Conservation (phyloP, 1,139 yeast genomes). For the Pichia kudriavzevii region DNA sequence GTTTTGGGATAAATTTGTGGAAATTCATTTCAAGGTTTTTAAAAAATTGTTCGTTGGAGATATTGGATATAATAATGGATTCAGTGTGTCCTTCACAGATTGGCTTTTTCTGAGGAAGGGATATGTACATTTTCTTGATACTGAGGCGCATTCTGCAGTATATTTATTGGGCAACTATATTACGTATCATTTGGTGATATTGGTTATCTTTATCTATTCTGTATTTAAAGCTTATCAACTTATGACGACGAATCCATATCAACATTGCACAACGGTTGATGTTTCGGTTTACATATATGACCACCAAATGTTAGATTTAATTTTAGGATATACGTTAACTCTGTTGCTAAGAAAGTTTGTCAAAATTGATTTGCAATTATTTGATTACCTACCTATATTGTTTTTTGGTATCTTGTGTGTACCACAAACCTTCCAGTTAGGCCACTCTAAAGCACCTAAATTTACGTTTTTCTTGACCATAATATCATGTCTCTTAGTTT, state of each 20-base stretch:
- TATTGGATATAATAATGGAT: conserved; percentile 3
- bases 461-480: conserved; percentile 29
- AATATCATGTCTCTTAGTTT: conserved; percentile 27
- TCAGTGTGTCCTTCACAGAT: conserved; percentile 22
- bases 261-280: background rate
- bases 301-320: conserved; percentile 20
- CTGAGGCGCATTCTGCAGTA: conserved; percentile 28
- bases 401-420: conserved; percentile 50
- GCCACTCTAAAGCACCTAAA: conserved; percentile 27
- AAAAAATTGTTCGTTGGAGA: conserved; percentile 9
- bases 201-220: conserved; percentile 9
- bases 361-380: conserved; percentile 51
- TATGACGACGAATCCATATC: conserved; percentile 21
- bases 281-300: conserved; percentile 10
- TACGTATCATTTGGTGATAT: conserved; percentile 35
- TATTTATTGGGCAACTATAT: conserved; percentile 54
- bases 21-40: conserved; percentile 22
- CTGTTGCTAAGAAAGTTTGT: conserved; percentile 45
- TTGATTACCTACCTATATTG: conserved; percentile 54
- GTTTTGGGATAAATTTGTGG: conserved; percentile 38
- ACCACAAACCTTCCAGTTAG: conserved; percentile 38
- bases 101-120: conserved; percentile 54
- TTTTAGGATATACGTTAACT: conserved; percentile 52
- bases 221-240: conserved; percentile 9
- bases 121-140: conserved; percentile 42